Percentiles rank a stretch among this genome's conserved stretches.
These are phyloP conservation scores for Betula pendula DNA, from an alignment of 306 rosid genomes.

Conservation along the genomic window DNA sequence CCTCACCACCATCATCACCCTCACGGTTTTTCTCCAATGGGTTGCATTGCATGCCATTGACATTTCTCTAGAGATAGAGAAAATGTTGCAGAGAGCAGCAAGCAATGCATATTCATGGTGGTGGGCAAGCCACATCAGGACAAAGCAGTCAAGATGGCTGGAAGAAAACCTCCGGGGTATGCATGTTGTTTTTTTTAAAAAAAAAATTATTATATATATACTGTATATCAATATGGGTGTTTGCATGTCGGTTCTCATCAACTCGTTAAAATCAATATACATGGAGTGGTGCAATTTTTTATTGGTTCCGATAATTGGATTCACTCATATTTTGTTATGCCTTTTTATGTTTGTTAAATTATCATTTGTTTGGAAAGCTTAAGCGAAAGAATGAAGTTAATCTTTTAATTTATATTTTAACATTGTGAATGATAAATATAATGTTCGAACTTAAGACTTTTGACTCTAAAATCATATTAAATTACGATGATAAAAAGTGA, in stretches of 20 bases:
- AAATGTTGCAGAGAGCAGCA: constrained; percentile 93
- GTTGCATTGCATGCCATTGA: constrained; percentile 31
- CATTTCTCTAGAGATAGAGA: constrained; percentile 22
- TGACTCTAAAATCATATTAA: no score
- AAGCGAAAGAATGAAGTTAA: no score
- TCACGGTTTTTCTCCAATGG: constrained; percentile 31
- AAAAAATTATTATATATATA: no score
- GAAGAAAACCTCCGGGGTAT: constrained; percentile 88
- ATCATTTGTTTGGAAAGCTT: no score
- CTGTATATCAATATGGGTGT: constrained; percentile 3
- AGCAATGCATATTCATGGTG: constrained; percentile 96
- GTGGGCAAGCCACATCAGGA: constrained; percentile 98
- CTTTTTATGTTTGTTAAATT: neutral
- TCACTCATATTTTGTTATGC: neutral
- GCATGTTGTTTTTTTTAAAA: neutral
- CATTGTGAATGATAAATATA: no score
- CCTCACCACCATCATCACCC: constrained; percentile 1
- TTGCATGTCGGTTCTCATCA: neutral
- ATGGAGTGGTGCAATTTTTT: constrained; percentile 5
- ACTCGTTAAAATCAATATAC: neutral
- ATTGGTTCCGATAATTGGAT: constrained; percentile 12
- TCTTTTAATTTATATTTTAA: no score
- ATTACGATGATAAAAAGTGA: no score
- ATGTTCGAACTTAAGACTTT: no score
- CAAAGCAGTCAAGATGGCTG: constrained; percentile 98